Evolutionary conservation across 116 monocot species (phyloP).

Genomic region (Papilionanthe hybrid): DNA sequence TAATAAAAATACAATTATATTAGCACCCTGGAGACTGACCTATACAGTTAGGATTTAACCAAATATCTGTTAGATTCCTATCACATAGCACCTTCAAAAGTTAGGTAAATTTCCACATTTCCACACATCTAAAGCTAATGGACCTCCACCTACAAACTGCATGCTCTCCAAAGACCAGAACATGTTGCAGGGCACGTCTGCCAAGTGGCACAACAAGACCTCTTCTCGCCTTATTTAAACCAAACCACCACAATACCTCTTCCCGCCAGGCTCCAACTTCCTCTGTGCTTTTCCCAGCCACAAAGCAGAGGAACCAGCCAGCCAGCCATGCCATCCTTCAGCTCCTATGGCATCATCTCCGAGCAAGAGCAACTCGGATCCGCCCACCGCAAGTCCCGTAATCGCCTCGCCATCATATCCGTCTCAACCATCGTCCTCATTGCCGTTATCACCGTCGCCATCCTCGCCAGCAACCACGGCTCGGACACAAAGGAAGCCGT

Average conservation of each 20-base stretch:
- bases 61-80: too few relatives aligned
- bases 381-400: conserved; percentile 22
- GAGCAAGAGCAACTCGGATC: conserved; percentile 29
- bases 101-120: background rate
- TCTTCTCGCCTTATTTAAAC: background rate
- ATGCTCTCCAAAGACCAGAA: background rate
- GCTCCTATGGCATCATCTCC: conserved; percentile 64
- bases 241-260: background rate
- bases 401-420: conserved; percentile 33
- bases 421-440: conserved; percentile 37
- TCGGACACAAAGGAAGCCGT: background rate
- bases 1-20: too few relatives aligned
- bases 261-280: background rate
- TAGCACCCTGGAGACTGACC: too few relatives aligned
- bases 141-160: background rate
- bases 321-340: conserved; percentile 46
- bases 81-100: too few relatives aligned
- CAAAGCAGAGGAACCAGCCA: background rate
- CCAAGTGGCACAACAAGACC: background rate
- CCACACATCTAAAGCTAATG: background rate
- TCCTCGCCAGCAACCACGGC: background rate
- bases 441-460: conserved; percentile 20
- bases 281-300: background rate
- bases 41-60: too few relatives aligned
- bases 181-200: background rate